phyloP scores from a whole-genome alignment of 352 stramenopile genomes.

The Phytophthora nicotianae region DNA sequence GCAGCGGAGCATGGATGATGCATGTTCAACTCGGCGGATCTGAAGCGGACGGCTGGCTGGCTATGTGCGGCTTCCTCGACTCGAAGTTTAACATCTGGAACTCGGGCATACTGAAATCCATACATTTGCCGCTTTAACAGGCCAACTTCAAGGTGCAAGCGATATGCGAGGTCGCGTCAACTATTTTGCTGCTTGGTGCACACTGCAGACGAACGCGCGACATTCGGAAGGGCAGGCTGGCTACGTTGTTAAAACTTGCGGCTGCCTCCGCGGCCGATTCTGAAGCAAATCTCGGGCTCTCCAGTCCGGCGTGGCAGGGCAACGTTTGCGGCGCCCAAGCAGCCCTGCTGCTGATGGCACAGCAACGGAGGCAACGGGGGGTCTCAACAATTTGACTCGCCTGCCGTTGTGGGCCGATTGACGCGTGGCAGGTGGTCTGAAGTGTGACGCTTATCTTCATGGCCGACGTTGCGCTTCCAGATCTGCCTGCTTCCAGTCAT shows the following conservation, averaged over 20 bases:
- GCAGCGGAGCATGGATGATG: constrained; percentile 18
- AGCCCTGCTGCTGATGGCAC: constrained; percentile 8
- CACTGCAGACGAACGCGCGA: constrained; percentile 29
- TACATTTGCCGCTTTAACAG: constrained; percentile 22
- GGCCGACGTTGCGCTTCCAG: constrained; percentile 33
- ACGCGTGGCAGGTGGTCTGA: constrained; percentile 11
- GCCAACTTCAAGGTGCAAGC: constrained; percentile 29
- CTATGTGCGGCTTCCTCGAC: constrained; percentile 1
- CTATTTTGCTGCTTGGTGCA: constrained; percentile 21
- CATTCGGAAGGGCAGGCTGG: constrained; percentile 17
- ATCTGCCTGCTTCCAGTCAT: constrained; percentile 23
- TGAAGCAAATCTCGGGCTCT: constrained; percentile 30
- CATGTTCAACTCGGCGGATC: constrained; percentile 22
- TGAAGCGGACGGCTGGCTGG: constrained; percentile 4
- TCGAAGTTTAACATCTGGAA: constrained; percentile 21
- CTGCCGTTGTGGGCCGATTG: neutral
- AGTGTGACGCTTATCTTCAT: constrained; percentile 8
- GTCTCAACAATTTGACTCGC: constrained; percentile 11
- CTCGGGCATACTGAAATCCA: constrained; percentile 20
- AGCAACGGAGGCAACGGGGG: neutral
- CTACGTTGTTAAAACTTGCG: constrained; percentile 4
- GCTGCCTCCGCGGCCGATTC: constrained; percentile 1
- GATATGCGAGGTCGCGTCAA: constrained; percentile 23
- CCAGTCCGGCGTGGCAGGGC: constrained; percentile 8
- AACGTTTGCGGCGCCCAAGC: constrained; percentile 9